Percentiles rank a stretch among this genome's conserved stretches.
Conservation (phyloP, 2,329 filamentous ascomycete species). For the Ilyonectria robusta region DNA sequence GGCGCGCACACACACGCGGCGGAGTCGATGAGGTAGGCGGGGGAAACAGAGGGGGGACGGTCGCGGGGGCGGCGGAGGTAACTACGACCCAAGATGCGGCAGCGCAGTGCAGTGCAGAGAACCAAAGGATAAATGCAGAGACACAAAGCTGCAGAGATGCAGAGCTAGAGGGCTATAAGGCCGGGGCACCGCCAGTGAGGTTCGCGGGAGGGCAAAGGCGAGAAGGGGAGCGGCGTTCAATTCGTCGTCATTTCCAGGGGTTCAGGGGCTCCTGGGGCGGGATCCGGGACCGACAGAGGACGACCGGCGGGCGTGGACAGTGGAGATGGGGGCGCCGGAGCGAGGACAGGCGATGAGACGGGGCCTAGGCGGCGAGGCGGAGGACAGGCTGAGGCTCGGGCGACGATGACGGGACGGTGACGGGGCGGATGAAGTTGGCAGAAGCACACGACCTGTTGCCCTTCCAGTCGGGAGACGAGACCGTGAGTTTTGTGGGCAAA, state of each 20-base stretch:
- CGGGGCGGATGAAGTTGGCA: constrained; percentile 39
- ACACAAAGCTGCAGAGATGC: constrained; percentile 20
- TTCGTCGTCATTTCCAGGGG: constrained; percentile 30
- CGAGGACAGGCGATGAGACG: constrained; percentile 17
- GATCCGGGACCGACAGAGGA: constrained; percentile 37
- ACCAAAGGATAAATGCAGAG: constrained; percentile 3
- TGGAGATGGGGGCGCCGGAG: constrained; percentile 41
- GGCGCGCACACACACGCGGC: constrained; percentile 18
- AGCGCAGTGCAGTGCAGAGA: neutral
- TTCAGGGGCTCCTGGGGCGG: constrained; percentile 39
- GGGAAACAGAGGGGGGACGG: constrained; percentile 8
- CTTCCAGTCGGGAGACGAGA: constrained; percentile 47
- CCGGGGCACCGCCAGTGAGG: constrained; percentile 21
- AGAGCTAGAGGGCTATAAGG: constrained; percentile 13
- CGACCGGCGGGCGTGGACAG: constrained; percentile 41
- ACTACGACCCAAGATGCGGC: constrained; percentile 25
- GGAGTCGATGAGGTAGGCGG: constrained; percentile 27
- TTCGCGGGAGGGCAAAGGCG: constrained; percentile 15
- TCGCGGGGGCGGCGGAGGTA: constrained; percentile 31
- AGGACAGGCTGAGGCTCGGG: constrained; percentile 21
- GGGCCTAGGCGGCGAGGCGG: constrained; percentile 8
- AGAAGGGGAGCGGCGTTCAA: constrained; percentile 29
- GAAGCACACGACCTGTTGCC: constrained; percentile 59
- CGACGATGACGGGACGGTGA: constrained; percentile 23
- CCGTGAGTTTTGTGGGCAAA: constrained; percentile 46